Conservation (phyloP, 2,329 filamentous ascomycete species). For the Talaromyces verruculosus region DNA sequence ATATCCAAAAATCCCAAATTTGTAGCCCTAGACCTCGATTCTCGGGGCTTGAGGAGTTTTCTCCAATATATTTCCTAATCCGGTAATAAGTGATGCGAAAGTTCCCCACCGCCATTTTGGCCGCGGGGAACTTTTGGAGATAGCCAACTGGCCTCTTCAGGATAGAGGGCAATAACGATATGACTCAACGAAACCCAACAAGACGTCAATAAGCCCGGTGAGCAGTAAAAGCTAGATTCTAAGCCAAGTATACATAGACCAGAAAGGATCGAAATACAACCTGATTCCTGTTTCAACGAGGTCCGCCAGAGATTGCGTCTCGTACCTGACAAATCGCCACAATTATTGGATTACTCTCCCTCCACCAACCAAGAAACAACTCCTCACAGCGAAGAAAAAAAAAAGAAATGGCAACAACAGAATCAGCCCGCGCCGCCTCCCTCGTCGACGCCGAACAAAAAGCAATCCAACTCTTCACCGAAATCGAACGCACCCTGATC, state of each 20-base stretch:
- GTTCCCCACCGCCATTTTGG: neutral
- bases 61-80: constrained; percentile 4
- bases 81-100: neutral
- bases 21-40: neutral
- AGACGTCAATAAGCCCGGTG: neutral
- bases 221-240: neutral
- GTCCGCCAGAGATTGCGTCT: neutral
- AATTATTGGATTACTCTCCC: too few species aligned
- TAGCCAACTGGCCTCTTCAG: neutral
- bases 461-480: constrained; percentile 48
- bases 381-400: too few species aligned
- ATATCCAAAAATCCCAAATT: neutral
- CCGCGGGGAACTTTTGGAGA: constrained; percentile 3
- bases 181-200: neutral
- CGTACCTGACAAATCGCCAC: neutral
- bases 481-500: constrained; percentile 49
- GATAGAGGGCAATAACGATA: neutral
- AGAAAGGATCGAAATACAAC: neutral
- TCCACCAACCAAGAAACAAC: neutral
- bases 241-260: neutral
- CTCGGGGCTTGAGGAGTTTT: neutral
- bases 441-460: constrained; percentile 52
- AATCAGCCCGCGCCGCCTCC: constrained; percentile 35
- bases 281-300: neutral
- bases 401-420: constrained; percentile 6